phyloP scores from a whole-genome alignment of 73 alveolate genomes.

The Symbiodinium natans region DNA sequence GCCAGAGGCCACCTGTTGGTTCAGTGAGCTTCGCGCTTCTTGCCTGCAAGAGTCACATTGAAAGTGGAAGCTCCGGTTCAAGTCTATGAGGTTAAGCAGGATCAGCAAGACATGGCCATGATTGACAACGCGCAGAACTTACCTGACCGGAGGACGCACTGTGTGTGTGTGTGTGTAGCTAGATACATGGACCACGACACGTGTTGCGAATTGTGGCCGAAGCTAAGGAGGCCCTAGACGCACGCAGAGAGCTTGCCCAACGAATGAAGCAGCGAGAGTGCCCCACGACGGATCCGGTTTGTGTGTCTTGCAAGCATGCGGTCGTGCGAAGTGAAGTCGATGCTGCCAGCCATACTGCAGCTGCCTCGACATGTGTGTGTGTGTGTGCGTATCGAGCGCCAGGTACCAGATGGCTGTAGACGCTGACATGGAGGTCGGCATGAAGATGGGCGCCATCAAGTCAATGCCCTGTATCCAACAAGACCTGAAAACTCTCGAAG shows the following conservation, averaged over 20 bases:
- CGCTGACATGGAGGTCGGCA: constrained; percentile 88
- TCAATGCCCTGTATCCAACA: background rate
- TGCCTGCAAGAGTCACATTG: background rate
- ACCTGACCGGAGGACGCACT: background rate
- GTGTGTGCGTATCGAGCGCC: background rate
- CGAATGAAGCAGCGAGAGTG: constrained; percentile 60
- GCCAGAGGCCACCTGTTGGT: constrained; percentile 73
- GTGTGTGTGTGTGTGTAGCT: too few relatives aligned
- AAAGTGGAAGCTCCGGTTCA: background rate
- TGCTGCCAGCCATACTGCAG: background rate
- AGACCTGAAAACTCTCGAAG: background rate
- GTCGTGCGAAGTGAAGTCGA: too few relatives aligned
- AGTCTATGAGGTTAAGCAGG: background rate
- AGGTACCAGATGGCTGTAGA: constrained; percentile 89
- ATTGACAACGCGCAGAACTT: background rate
- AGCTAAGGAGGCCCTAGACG: constrained; percentile 38
- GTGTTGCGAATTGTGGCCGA: too few relatives aligned
- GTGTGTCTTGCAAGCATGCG: too few relatives aligned
- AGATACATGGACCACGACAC: too few relatives aligned
- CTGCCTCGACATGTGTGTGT: too few relatives aligned
- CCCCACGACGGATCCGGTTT: background rate
- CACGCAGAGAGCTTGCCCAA: constrained; percentile 72
- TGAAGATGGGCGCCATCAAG: constrained; percentile 93
- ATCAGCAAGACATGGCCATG: constrained; percentile 21
- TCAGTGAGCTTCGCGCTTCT: constrained; percentile 41